phyloP scores from a whole-genome alignment of 2,329 filamentous ascomycete species.

The Alternaria dauci region DNA sequence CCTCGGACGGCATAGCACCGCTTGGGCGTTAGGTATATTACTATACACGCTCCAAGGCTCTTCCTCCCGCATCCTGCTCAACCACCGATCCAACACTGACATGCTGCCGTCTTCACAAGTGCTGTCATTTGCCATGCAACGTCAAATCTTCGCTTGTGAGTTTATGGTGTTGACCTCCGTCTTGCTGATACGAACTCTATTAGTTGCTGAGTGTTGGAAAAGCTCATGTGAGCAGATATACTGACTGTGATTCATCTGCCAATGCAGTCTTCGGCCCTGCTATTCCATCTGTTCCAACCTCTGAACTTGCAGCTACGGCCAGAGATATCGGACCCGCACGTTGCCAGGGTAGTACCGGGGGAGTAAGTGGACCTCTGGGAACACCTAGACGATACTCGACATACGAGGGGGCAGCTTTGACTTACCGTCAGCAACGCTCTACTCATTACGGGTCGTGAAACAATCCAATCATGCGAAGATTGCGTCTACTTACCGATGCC shows the following conservation, averaged over 20 bases:
- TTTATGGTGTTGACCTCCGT: neutral
- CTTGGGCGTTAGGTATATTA: neutral
- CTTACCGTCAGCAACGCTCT: too few relatives aligned
- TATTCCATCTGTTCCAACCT: neutral
- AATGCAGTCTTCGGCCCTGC: neutral
- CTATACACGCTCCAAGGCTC: neutral
- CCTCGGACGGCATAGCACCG: neutral
- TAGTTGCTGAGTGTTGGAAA: neutral
- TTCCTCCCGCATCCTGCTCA: neutral
- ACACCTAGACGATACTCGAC: neutral
- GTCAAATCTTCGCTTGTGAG: neutral
- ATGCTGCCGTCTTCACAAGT: neutral
- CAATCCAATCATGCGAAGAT: too few relatives aligned
- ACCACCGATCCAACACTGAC: neutral
- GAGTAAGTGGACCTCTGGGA: neutral
- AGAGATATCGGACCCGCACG: neutral
- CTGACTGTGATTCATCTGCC: neutral
- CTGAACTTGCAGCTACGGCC: neutral
- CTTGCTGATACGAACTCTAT: neutral
- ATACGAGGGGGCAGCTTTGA: too few relatives aligned
- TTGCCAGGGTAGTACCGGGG: neutral
- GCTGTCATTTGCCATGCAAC: neutral
- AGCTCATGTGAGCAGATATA: neutral
- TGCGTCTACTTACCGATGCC: too few relatives aligned
- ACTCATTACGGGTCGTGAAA: too few relatives aligned